Evolutionary conservation across 176 grass and related monocot species (phyloP).

Genomic region (Poa annua): DNA sequence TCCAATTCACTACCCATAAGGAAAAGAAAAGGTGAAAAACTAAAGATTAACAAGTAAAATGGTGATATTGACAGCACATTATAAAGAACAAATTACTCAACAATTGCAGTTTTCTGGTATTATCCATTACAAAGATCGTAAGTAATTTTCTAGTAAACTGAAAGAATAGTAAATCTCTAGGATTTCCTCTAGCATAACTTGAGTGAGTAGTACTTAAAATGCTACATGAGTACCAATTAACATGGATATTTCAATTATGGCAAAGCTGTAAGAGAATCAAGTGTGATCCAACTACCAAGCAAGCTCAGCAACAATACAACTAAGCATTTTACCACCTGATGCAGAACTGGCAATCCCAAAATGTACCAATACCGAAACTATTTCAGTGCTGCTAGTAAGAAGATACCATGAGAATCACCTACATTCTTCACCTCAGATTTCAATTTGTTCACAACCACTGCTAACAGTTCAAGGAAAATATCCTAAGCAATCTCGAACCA

Average conservation of each 20-base stretch:
- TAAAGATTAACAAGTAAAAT: background rate
- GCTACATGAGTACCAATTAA: conserved; percentile 17
- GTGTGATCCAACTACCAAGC: conserved; percentile 20
- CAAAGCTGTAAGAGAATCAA: conserved; percentile 1
- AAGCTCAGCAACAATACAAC: conserved; percentile 30
- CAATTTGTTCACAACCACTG: background rate
- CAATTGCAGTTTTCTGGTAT: background rate
- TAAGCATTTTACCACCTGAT: background rate
- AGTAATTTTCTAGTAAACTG: background rate
- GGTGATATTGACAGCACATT: conserved; percentile 1
- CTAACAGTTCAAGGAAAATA: background rate
- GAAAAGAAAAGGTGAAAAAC: background rate
- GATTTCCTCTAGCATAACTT: conserved; percentile 6
- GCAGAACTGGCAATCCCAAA: conserved; percentile 1
- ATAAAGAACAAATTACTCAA: conserved; percentile 37
- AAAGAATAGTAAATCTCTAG: background rate
- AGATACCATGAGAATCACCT: conserved; percentile 16
- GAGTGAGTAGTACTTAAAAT: background rate
- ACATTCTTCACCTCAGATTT: background rate
- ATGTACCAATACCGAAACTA: background rate
- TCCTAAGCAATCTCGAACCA: background rate
- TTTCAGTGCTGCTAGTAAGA: background rate
- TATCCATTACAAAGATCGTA: conserved; percentile 8
- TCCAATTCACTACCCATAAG: conserved; percentile 20
- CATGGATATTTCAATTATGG: background rate